Evolutionary conservation across 2,329 filamentous ascomycete species (phyloP), one percentile per base, ranked within the genome.

Genomic region (Aspergillus chevalieri): DNA sequence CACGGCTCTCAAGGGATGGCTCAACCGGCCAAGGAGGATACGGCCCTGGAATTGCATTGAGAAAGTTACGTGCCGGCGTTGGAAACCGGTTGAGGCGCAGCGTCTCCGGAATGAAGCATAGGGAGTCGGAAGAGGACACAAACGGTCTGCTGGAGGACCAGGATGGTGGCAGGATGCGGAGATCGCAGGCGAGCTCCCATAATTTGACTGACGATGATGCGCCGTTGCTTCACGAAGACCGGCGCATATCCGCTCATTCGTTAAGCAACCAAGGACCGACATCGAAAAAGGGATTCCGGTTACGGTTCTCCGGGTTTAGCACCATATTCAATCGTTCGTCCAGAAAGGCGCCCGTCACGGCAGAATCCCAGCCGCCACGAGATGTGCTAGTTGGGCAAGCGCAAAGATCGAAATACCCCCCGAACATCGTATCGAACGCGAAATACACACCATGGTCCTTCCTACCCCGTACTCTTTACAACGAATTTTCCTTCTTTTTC

Each of bases 401-500:
- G 26, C 91, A 95, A 64, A 69, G 82, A 24, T 77, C 84, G 45
- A 84, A 86, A 57, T 97, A 92, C 67, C 92, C 93, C 8, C 83
- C 87, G 7, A 98, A 98, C 69, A 81, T 89, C 49, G 82, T 98
- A 44, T 97, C 92, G 33, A 97, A 98, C 67, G 92, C 93, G 48
- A 98, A 97, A 77, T 98, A 98, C 69, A 97, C 92, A 26, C 84
- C 91, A 1, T 86, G 91, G 75, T 95, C 87, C 47, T 98, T 98
- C 70, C 79, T 98, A 12, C 94, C 94, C 2, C 79, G 92, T 47
- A 98, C 93, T 0, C 77, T 98, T 19, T 98, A 96, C 72, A 97
- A 97, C 73, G 93, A 98, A 66, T 98, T 98, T 68, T 96, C 92
- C 52, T 98, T 97, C 76, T 98, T 98, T 74, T 95, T 98, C 78